A percentile compares a stretch with the other conserved stretches of the same genome.
Evolutionary conservation across 1,139 yeast genomes (phyloP).

Genomic region (Diutina pseudorugosa): DNA sequence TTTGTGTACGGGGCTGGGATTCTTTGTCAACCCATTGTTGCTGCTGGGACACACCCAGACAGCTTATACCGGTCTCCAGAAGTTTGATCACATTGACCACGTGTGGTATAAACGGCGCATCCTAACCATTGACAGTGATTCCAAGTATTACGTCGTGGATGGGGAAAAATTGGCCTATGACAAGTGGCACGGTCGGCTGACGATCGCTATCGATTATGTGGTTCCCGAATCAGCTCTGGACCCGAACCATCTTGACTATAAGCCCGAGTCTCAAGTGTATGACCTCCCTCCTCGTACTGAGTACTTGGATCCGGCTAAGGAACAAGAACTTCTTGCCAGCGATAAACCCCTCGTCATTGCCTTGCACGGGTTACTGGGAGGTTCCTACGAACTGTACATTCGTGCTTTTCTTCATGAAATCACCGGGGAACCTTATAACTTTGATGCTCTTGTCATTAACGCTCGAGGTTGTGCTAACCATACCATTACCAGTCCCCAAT

Average conservation of each 20-base stretch:
- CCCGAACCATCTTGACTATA: conserved; percentile 8
- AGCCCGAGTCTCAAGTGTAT: conserved; percentile 23
- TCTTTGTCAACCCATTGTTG: conserved; percentile 25
- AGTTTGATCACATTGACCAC: conserved; percentile 23
- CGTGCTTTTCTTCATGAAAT: conserved; percentile 29
- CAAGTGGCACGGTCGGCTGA: conserved; percentile 28
- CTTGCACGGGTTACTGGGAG: conserved; percentile 52
- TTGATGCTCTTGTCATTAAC: conserved; percentile 45
- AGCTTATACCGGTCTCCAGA: conserved; percentile 30
- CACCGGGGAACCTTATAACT: conserved; percentile 17
- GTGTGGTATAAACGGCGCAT: conserved; percentile 28
- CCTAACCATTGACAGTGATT: conserved; percentile 17
- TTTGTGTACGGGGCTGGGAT: conserved; percentile 19
- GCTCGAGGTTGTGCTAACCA: conserved; percentile 53
- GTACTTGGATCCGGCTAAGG: conserved; percentile 23
- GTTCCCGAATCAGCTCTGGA: background rate
- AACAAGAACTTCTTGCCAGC: conserved; percentile 21
- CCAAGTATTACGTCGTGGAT: conserved; percentile 16
- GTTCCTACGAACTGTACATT: conserved; percentile 47
- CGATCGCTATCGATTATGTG: conserved; percentile 12
- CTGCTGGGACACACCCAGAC: conserved; percentile 35
- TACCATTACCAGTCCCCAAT: conserved; percentile 43
- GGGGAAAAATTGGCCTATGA: conserved; percentile 26
- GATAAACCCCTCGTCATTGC: conserved; percentile 39
- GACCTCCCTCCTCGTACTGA: conserved; percentile 33